Evolutionary conservation across 805 yeast species (phyloP).

Genomic region (Candida berthetii): DNA sequence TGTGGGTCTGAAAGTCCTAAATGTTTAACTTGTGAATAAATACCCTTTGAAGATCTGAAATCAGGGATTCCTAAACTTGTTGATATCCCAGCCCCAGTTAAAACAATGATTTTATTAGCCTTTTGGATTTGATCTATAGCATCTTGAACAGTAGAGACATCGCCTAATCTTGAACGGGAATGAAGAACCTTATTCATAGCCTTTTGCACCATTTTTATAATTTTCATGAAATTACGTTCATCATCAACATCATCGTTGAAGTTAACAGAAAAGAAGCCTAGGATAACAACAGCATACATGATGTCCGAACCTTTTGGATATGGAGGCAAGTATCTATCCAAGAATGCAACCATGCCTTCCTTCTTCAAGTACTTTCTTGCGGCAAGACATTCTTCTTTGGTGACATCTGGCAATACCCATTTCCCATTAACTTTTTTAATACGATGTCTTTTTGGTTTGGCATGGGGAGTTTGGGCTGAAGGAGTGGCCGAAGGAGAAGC

Average conservation of each 20-base stretch:
- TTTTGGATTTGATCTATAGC: constrained; percentile 45
- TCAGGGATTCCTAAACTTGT: constrained; percentile 90
- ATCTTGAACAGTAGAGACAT: constrained; percentile 52
- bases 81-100: constrained; percentile 93
- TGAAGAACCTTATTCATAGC: constrained; percentile 60
- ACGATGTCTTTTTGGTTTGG: neutral
- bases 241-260: constrained; percentile 30
- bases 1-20: constrained; percentile 83
- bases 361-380: constrained; percentile 50
- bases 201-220: constrained; percentile 47
- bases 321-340: constrained; percentile 56
- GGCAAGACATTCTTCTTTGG: constrained; percentile 36
- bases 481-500: no score
- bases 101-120: constrained; percentile 58
- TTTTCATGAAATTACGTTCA: constrained; percentile 37
- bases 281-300: constrained; percentile 44
- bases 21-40: constrained; percentile 62
- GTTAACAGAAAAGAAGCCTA: constrained; percentile 46
- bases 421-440: constrained; percentile 22
- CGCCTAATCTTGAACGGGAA: constrained; percentile 48
- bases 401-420: constrained; percentile 27
- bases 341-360: constrained; percentile 53
- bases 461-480: neutral
- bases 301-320: constrained; percentile 55
- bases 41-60: constrained; percentile 83